A percentile compares a stretch with the other conserved stretches of the same genome.
Conservation (phyloP, 176 grass and related monocot species). For the Bromus sterilis region DNA sequence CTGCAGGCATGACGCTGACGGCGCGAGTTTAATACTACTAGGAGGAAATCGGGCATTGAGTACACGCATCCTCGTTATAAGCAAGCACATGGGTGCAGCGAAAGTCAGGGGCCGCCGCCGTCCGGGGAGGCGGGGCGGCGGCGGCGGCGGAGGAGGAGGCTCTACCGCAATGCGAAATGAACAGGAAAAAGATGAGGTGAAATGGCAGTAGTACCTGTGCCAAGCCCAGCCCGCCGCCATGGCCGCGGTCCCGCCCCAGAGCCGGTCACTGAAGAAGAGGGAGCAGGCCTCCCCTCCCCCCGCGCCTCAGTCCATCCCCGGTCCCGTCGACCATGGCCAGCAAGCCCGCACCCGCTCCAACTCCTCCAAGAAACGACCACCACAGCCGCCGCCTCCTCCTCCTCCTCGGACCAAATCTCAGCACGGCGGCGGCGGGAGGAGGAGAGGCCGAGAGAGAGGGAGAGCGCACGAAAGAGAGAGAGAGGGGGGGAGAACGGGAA, state of each 20-base stretch:
- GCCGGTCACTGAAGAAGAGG: slow-evolving; percentile 34
- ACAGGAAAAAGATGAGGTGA: background rate
- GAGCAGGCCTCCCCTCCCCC: slow-evolving; percentile 39
- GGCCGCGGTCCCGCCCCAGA: background rate
- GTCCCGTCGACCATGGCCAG: slow-evolving; percentile 35
- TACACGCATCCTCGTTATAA: background rate
- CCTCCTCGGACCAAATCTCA: slow-evolving; percentile 6
- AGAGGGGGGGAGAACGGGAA: background rate
- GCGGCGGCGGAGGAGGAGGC: background rate
- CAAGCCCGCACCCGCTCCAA: slow-evolving; percentile 12
- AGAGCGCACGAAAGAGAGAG: background rate
- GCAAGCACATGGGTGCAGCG: background rate
- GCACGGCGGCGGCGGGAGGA: background rate
- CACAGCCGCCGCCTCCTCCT: background rate
- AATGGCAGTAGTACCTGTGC: slow-evolving; percentile 30
- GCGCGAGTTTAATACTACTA: background rate
- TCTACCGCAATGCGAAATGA: slow-evolving; percentile 11
- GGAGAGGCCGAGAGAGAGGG: background rate
- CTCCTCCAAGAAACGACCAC: background rate
- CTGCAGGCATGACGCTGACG: background rate
- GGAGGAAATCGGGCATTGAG: background rate
- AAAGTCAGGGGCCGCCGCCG: background rate
- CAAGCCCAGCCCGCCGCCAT: slow-evolving; percentile 12
- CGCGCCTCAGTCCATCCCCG: slow-evolving; percentile 54
- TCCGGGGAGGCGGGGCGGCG: background rate